Base-by-base conservation (phyloP, 345 rosid species). In the Eutrema yunnanense region DNA sequence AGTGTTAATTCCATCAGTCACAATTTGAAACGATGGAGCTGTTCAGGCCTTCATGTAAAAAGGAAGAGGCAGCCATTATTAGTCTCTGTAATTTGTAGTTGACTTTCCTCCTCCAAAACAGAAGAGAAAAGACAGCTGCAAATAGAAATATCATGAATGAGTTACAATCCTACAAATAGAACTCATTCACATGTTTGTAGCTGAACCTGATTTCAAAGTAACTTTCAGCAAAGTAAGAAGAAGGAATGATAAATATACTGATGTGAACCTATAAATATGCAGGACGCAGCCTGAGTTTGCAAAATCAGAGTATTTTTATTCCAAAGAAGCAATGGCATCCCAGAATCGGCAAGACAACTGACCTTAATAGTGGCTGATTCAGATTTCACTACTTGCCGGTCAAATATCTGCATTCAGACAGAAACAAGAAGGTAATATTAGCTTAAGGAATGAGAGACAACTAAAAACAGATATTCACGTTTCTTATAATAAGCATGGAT, bases 331-430 rank as follows among this genome's bases (percentile, higher is more conserved):
- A 55, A 36, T 30, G 63, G 34, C 34, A 61, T 44, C 33, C 29
- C 9, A 62, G 2, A 38, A 16, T 41, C 42, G 26, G 60, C 4
- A 72, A 63, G 47, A 40, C 9, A 32, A 26, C 53, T 83, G 32
- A 94, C 98, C 96, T 86, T 89, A 54, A 94, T 87, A 40, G 97
- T 59, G 34, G 65, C 65, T 26, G 65, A 59, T 73, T 94, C 98
- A 8, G 97, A 91, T 59, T 59, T 59, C 65, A 59, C 65, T 40
- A 19, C 22, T 19, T 19, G 22, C 22, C 22, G 1, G 22, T 19
- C 22, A 19, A 19, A 19, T 19, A 19, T 19, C 22, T 19, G 22
- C 22, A 19, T 19, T 19, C 22, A 19, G 22, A 19, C 22, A 19
- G 22, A 19, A 19, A 19, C 22, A 19, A 19, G 22, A 19, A 19